Base-by-base conservation (phyloP, 2,329 filamentous ascomycete genomes). In the Penicillium sclerotigenum region DNA sequence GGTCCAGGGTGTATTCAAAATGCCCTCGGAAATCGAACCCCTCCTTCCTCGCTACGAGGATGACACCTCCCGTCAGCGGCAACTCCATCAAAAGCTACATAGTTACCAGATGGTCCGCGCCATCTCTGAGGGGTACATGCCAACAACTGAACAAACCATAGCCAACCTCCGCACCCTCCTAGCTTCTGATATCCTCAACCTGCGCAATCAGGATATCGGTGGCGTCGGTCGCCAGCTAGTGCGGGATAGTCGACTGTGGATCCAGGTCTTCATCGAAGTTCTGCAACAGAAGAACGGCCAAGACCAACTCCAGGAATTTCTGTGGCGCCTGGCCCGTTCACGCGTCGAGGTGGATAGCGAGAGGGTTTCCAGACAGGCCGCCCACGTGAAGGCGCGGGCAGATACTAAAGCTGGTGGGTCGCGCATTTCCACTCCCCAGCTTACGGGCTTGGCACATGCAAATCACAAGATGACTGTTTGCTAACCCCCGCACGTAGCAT, bases 101-200 rank as follows among this genome's bases (percentile, higher is more conserved):
- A 87, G 87, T 26, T 97, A 96, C 71, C 91, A 96, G 79, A 96
- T 96, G 88, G 71, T 91, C 28, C 84, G 89, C 51, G 93, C 93
- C 52, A 73, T 97, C 10, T 83, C 84, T 1, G 84, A 90, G 67
- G 93, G 93, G 6, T 97, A 87, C 74, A 92, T 97, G 88, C 93
- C 93, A 45, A 94, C 90, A 6, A 97, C 89, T 11, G 87, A 94
- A 64, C 93, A 97, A 72, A 70, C 83, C 63, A 88, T 94, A 66
- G 79, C 87, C 70, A 91, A 95, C 63, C 79, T 97, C 3, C 86
- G 90, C 63, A 90, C 87, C 2, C 76, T 97, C 1, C 80, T 96
- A 9, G 85, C 89, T 4, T 86, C 89, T 33, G 88, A 93, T 65
- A 70, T 94, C 18, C 80, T 97, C 56, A 93, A 91, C 65, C 85